Base-by-base conservation (phyloP, 768 basidiomycete genomes). In the Psilocybe tampanensis region DNA sequence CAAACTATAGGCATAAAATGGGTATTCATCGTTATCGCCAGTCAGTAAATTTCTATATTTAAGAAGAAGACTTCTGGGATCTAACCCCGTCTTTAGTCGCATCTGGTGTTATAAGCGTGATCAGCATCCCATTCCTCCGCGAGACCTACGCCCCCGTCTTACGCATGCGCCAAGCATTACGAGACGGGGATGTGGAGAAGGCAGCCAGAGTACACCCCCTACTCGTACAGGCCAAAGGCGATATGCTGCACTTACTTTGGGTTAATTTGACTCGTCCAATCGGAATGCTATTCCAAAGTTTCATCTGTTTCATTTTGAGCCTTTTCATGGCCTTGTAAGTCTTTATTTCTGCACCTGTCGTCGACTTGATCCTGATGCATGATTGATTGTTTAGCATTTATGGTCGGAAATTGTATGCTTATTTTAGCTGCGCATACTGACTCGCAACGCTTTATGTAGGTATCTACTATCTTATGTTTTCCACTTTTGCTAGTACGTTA, bases 91-190 rank as follows among this genome's bases (percentile, higher is more conserved):
- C n/a, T 48, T 13, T 34, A 77, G 80, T 64, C 45, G 43, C 82
- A 17, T 79, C 76, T 54, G 81, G 72, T 18, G 34, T 81, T 19
- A 72, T 78, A 6, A 67, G 80, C 9, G 36, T 75, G 0, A 51
- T 86, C 3, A 86, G 82, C 6, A 78, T 90, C 18, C 84, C 88
- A 15, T 66, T 89, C 39, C 72, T 90, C 13, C 76, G 74, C 21
- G 92, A 93, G 69, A 91, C 92, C 0, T 94, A 92, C 64, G 85
- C 80, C 0, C 92, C 92, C 1, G 74, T 90, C 26, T 77, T 92
- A 33, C 84, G 85, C 11, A 63, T 76, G 23, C 77, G 80, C 21
- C 72, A 72, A 18, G 77, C 76, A 1, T 67, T 67, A 45, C 64
- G 64, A 21, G 54, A 69, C 6, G 68, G 54, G 2, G 82, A 87